Base-by-base conservation (phyloP, 2,329 filamentous ascomycete genomes). In the Ascochyta fabae region DNA sequence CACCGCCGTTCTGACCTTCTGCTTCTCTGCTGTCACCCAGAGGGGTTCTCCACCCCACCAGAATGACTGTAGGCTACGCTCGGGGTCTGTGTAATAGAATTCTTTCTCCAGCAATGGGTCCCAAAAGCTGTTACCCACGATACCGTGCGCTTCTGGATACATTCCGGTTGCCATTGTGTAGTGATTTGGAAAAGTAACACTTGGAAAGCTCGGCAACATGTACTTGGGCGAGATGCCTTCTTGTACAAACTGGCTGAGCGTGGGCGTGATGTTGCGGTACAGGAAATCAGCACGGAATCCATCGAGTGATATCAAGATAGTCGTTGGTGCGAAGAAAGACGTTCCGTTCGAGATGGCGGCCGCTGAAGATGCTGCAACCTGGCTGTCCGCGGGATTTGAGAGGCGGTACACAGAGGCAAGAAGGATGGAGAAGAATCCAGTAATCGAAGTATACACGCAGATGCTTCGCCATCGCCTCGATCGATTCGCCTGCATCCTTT, bases 11-110 rank as follows among this genome's bases (percentile, higher is more conserved):
- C 86, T 85, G 29, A 96, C 81, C 6, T 89, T 89, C 64, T 92
- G 89, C 53, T 85, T 86, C 78, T 98, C 95, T 5, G 94, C 94
- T 1, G 94, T 96, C 24, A 89, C 88, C 95, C 95, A 99, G 27
- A 99, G 82, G 0, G 95, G 95, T 73, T 98, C 92, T 3, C 92
- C 95, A 36, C 85, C 87, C 94, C 95, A 99, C 94, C 95, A 99
- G 72, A 94, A 91, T 1, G 90, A 81, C 62, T 94, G 86, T 76
- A 96, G 84, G 62, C 91, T 95, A 52, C 86, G 83, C 1, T 80
- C 73, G 0, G 90, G 86, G 67, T 96, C 86, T 0, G 91, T 96
- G 69, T 96, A 96, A 70, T 87, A 92, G 78, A 99, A 99, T 62
- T 96, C 89, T 57, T 89, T 87, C 66, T 89, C 60, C 10, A 92